Evolutionary conservation across 345 rosid genomes (phyloP).

Genomic region (Sonneratia alba): DNA sequence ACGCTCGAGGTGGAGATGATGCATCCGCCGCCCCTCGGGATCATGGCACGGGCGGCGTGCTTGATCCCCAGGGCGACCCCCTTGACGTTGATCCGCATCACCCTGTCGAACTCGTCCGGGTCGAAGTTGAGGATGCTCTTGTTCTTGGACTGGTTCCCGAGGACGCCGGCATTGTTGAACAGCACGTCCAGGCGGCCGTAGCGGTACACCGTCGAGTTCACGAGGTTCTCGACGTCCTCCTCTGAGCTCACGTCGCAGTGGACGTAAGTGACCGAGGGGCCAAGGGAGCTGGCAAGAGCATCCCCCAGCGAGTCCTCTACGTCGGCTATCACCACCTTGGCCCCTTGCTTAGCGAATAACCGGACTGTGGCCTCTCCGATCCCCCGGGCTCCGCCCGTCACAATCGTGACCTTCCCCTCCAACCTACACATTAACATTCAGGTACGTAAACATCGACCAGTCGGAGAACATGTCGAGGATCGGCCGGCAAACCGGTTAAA

Average conservation of each 20-base stretch:
- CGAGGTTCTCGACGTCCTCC: conserved; percentile 10
- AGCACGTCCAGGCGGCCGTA: conserved; percentile 15
- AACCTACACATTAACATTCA: conserved; percentile 13
- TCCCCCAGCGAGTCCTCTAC: conserved; percentile 9
- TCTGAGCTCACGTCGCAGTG: conserved; percentile 17
- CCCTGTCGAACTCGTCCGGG: conserved; percentile 11
- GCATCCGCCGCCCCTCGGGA: conserved; percentile 12
- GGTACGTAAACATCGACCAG: too few relatives aligned
- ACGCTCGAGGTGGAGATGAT: conserved; percentile 16
- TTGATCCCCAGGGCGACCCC: conserved; percentile 13
- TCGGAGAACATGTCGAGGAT: too few relatives aligned
- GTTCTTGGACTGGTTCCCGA: conserved; percentile 14
- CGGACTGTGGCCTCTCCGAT: conserved; percentile 32
- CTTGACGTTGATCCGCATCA: conserved; percentile 12
- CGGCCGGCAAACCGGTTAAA: too few relatives aligned
- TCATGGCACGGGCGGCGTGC: conserved; percentile 16
- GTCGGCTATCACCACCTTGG: conserved; percentile 18
- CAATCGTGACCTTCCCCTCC: conserved; percentile 34
- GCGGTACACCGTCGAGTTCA: conserved; percentile 8
- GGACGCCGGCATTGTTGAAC: conserved; percentile 17
- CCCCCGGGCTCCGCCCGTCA: conserved; percentile 35
- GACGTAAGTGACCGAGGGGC: conserved; percentile 11
- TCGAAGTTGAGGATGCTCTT: conserved; percentile 14
- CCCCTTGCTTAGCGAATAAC: conserved; percentile 29
- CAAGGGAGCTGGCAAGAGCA: conserved; percentile 4